A percentile compares a stretch with the other conserved stretches of the same genome.
phyloP scores from a whole-genome alignment of 2,329 filamentous ascomycete species.

The Fusarium albosuccineum region DNA sequence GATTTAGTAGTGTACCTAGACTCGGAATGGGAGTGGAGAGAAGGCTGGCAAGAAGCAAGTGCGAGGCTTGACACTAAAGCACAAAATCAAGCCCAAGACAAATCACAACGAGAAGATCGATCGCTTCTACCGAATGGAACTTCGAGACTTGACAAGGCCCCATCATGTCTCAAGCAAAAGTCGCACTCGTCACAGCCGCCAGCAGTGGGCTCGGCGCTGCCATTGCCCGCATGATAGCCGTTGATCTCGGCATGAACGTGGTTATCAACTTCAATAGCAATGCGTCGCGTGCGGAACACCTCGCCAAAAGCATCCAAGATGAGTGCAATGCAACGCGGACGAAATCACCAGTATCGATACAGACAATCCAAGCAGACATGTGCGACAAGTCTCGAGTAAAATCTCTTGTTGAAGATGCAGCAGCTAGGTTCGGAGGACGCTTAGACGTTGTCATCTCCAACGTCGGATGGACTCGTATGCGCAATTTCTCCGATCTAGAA shows the following conservation, averaged over 20 bases:
- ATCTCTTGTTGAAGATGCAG: constrained; percentile 1
- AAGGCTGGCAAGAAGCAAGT: not conserved
- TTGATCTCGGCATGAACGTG: constrained; percentile 10
- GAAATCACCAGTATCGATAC: not conserved
- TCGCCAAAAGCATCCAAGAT: constrained; percentile 1
- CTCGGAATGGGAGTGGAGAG: constrained; percentile 4
- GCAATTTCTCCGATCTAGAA: constrained; percentile 8
- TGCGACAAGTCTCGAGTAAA: not conserved
- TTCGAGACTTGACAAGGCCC: not conserved
- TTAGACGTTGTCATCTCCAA: constrained; percentile 5
- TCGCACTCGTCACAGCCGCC: constrained; percentile 4
- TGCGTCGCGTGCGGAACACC: not conserved
- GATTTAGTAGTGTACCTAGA: not conserved
- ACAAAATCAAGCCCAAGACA: not conserved
- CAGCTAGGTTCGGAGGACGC: not conserved
- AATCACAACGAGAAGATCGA: not conserved
- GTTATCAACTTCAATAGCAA: constrained; percentile 7
- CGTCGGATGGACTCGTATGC: constrained; percentile 9
- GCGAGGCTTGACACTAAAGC: not conserved
- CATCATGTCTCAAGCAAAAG: not conserved
- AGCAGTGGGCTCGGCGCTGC: constrained; percentile 3
- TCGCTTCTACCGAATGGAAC: not conserved
- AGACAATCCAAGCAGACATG: constrained; percentile 1
- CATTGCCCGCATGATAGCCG: constrained; percentile 2
- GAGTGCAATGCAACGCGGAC: not conserved